Evolutionary conservation across 176 grass and related monocot species (phyloP).

Genomic region (Triticum aestivum): IWGSC_CS_RefSeq_v2.1 NC_057798.1:482503111-482503610

Average conservation of each 20-base stretch:
- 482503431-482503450: too few relatives aligned
- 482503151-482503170: conserved; percentile 48
- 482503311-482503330: conserved; percentile 48
- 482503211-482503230: conserved; percentile 71
- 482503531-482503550: too few relatives aligned
- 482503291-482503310: conserved; percentile 66
- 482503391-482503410: too few relatives aligned
- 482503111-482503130: conserved; percentile 69
- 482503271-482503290: conserved; percentile 66
- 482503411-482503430: too few relatives aligned
- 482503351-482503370: neutral
- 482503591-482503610: too few relatives aligned
- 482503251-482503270: conserved; percentile 63
- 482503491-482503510: too few relatives aligned
- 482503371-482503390: too few relatives aligned
- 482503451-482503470: too few relatives aligned
- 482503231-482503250: conserved; percentile 47
- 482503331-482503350: conserved; percentile 62
- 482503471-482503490: too few relatives aligned
- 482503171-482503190: conserved; percentile 39
- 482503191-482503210: conserved; percentile 33
- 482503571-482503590: too few relatives aligned
- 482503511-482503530: too few relatives aligned
- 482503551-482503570: too few relatives aligned
- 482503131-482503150: conserved; percentile 68